These are phyloP conservation scores for Curvularia lunata DNA, from an alignment of 2,329 filamentous ascomycete genomes.

Conservation along the genomic window DNA sequence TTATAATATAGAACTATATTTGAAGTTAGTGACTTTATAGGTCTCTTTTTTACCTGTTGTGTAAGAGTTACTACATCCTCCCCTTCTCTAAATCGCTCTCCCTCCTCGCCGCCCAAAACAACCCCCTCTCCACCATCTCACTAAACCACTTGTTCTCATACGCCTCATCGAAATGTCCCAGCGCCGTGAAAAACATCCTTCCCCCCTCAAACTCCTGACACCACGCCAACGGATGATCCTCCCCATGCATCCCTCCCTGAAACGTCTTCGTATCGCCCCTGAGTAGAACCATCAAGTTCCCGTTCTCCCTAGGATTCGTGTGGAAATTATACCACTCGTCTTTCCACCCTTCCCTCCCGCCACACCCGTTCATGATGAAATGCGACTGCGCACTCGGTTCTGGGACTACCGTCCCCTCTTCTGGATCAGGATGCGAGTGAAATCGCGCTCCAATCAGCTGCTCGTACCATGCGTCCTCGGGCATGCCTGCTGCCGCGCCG, in stretches of 20 bases:
- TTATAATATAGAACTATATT: no score
- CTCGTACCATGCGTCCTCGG: conserved; percentile 28
- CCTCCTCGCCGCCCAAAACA: conserved; percentile 27
- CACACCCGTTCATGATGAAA: conserved; percentile 13
- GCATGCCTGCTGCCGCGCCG: conserved; percentile 37
- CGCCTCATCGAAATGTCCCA: conserved; percentile 40
- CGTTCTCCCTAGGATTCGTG: conserved; percentile 31
- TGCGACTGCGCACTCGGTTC: conserved; percentile 13
- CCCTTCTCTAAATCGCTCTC: background rate
- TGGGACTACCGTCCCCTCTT: conserved; percentile 25
- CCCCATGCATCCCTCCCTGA: conserved; percentile 30
- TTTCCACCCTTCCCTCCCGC: conserved; percentile 21
- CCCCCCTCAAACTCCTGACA: conserved; percentile 40
- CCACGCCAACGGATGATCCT: conserved; percentile 39
- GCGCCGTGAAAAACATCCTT: conserved; percentile 29
- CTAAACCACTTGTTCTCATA: conserved; percentile 35
- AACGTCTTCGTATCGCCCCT: conserved; percentile 30
- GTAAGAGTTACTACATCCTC: no score
- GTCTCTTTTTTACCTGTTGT: no score
- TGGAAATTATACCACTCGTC: conserved; percentile 43
- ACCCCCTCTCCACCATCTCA: conserved; percentile 23
- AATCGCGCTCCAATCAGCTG: conserved; percentile 35
- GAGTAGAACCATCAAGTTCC: conserved; percentile 27
- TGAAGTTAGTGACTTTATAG: no score
- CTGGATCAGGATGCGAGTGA: conserved; percentile 33